Evolutionary conservation across 306 rosid genomes (phyloP).

Genomic region (Ormosia emarginata): DNA sequence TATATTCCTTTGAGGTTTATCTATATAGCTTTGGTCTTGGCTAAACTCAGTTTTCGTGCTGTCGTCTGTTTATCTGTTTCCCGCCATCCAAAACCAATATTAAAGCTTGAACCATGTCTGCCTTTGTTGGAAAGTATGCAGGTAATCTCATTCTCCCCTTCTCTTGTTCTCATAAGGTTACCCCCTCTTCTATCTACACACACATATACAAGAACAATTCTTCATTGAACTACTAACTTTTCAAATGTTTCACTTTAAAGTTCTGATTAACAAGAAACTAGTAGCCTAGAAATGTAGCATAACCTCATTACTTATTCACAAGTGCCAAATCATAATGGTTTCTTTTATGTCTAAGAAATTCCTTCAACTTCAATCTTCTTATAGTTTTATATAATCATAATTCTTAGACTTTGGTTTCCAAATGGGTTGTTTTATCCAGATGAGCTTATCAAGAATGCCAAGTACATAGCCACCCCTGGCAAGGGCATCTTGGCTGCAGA

Average conservation of each 20-base stretch:
- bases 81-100: constrained; percentile 33
- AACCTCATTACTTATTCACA: not conserved
- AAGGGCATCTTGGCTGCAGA: constrained; percentile 93
- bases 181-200: not conserved
- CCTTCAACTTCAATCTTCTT: not conserved
- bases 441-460: constrained; percentile 81
- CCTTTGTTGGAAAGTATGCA: constrained; percentile 91
- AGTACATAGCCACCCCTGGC: constrained; percentile 83
- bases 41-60: constrained; percentile 34
- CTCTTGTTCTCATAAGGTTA: not conserved
- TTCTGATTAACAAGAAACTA: not conserved
- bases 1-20: constrained; percentile 45
- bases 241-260: not conserved
- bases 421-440: constrained; percentile 36
- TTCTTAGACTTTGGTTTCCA: not conserved
- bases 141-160: constrained; percentile 38
- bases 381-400: not conserved
- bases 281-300: not conserved
- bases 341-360: not conserved
- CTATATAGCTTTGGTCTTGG: constrained; percentile 42
- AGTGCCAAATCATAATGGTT: not conserved
- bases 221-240: not conserved
- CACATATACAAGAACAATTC: not conserved
- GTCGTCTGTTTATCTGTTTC: constrained; percentile 36
- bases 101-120: constrained; percentile 64